Conservation (phyloP, 164 flowering plant species). For the Buxus sempervirens region DNA sequence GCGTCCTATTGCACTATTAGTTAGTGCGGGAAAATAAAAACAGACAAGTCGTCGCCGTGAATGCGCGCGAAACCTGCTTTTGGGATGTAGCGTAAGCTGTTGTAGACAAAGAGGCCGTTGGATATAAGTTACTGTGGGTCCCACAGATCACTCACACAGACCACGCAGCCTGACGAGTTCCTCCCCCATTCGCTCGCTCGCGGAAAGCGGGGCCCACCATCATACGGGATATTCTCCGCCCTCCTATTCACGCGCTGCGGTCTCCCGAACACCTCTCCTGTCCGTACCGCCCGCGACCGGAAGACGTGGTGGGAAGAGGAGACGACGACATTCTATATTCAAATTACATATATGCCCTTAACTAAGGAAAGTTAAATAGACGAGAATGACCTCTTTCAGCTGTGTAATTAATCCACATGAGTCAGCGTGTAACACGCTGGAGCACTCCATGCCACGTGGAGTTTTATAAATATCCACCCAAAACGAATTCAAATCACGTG, state of each 20-base stretch:
- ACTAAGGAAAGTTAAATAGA: too few species aligned
- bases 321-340: background rate
- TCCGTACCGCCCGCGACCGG: background rate
- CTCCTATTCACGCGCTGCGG: background rate
- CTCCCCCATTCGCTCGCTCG: background rate
- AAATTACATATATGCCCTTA: background rate
- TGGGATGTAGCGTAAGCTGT: conserved; percentile 9
- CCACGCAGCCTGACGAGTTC: conserved; percentile 4
- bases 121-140: conserved; percentile 5
- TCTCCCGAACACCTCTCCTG: background rate
- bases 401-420: too few species aligned
- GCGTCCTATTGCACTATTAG: too few species aligned
- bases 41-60: conserved; percentile 35
- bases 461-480: too few species aligned
- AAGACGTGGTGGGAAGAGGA: conserved; percentile 6
- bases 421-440: too few species aligned
- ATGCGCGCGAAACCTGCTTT: conserved; percentile 16
- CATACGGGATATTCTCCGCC: too few species aligned
- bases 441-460: too few species aligned
- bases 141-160: conserved; percentile 2
- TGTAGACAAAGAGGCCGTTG: conserved; percentile 13
- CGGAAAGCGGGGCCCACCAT: background rate
- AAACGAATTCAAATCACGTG: too few species aligned
- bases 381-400: too few species aligned
- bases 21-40: background rate